These are phyloP conservation scores for Stachybotrys elegans DNA, from an alignment of 2,329 filamentous ascomycete genomes.

Conservation along the genomic window DNA sequence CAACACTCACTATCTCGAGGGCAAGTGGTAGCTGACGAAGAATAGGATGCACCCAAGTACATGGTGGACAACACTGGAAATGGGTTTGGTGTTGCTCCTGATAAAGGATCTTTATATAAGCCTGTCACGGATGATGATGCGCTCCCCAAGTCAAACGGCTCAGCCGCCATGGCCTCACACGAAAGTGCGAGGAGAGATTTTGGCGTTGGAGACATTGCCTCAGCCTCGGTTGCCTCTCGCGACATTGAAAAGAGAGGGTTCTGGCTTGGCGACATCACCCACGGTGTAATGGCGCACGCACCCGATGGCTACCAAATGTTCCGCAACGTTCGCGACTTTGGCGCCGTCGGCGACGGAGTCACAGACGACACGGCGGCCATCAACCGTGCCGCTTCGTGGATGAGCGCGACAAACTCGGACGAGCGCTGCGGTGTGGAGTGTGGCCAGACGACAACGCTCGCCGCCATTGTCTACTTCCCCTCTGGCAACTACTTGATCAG, in stretches of 20 bases:
- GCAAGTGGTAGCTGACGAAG: neutral
- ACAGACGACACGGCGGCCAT: neutral
- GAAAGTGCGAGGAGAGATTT: neutral
- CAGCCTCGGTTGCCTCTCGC: neutral
- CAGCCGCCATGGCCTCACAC: neutral
- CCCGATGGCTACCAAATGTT: constrained; percentile 60
- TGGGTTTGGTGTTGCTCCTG: neutral
- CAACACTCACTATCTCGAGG: neutral
- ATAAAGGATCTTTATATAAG: neutral
- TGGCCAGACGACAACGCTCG: neutral
- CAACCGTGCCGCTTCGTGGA: neutral
- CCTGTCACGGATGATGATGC: neutral
- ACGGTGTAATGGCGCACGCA: neutral
- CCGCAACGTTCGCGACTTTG: constrained; percentile 8
- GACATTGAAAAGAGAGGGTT: neutral
- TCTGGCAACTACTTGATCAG: constrained; percentile 52
- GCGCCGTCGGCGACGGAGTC: neutral
- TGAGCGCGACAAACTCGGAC: constrained; percentile 65
- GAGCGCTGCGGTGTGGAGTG: neutral
- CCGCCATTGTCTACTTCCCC: neutral
- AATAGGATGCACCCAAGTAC: neutral
- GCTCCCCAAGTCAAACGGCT: neutral
- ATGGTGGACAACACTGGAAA: neutral
- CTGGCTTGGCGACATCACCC: neutral
- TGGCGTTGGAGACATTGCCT: neutral